Base-by-base conservation (phyloP, 2,329 filamentous ascomycete genomes). In the Chrysoporthe cubensis region DNA sequence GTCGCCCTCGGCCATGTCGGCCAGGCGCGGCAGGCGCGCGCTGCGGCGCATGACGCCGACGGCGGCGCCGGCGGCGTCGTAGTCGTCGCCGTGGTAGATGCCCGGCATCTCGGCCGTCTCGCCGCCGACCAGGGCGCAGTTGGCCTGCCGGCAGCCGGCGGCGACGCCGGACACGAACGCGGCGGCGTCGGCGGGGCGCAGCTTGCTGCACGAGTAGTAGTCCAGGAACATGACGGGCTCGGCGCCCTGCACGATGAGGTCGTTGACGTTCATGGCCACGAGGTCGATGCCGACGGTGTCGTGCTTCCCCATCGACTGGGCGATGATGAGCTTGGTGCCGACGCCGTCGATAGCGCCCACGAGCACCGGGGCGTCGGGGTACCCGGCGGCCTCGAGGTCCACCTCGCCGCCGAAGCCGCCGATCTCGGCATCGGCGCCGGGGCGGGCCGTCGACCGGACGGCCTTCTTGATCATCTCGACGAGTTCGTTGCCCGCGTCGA, bases 41-140 rank as follows among this genome's bases (percentile, higher is more conserved):
- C 86, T 87, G 44, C 86, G 81, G 46, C 85, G 83, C 76, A 98
- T 91, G 54, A 94, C 93, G 66, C 96, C 96, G 58, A 97, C 90
- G 21, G 95, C 95, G 50, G 91, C 92, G 70, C 96, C 96, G 32
- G 93, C 94, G 8, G 94, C 94, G 75, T 99, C 96, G 78, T 98
- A 99, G 76, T 96, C 93, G 62, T 93, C 92, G 64, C 87, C 89
- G 71, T 90, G 85, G 82, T 97, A 97, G 84, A 98, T 93, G 65
- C 94, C 94, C 0, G 95, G 95, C 96, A 99, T 98, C 81, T 99
- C 96, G 7, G 96, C 96, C 0, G 96, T 99, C 81, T 99, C 96
- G 57, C 96, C 96, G 50, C 96, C 96, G n/a, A 98, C 92, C 3
- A 99, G 86, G 18, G 94, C 94, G 76, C 95, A 97, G 57, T 91